Evolutionary conservation across 352 stramenopile genomes (phyloP).

Genomic region (Globisporangium sylvaticum): DNA sequence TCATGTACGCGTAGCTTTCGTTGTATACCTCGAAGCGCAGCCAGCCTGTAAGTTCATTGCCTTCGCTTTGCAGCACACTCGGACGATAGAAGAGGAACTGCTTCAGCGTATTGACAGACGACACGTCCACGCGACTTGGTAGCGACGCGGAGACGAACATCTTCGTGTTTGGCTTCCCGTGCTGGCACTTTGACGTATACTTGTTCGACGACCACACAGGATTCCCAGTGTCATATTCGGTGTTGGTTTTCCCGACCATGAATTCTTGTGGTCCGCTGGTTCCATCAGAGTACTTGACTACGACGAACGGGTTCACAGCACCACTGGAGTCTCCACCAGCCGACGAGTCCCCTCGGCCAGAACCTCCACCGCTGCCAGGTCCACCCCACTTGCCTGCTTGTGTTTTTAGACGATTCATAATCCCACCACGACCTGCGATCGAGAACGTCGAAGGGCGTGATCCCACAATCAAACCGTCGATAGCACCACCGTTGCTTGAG

Average conservation of each 20-base stretch:
- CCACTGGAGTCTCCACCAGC: slow-evolving; percentile 12
- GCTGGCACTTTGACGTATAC: slow-evolving; percentile 46
- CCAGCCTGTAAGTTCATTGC: slow-evolving; percentile 50
- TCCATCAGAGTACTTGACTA: slow-evolving; percentile 65
- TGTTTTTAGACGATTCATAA: slow-evolving; percentile 73
- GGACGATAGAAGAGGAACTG: slow-evolving; percentile 76
- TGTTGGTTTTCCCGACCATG: slow-evolving; percentile 80
- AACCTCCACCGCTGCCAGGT: slow-evolving; percentile 20
- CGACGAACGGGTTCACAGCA: slow-evolving; percentile 58
- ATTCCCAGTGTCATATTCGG: slow-evolving; percentile 68
- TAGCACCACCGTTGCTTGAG: slow-evolving; percentile 2
- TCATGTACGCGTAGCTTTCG: slow-evolving; percentile 77
- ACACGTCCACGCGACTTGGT: slow-evolving; percentile 59
- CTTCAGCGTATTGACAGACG: slow-evolving; percentile 62
- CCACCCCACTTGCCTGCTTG: slow-evolving; percentile 54
- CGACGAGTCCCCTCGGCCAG: slow-evolving; percentile 3
- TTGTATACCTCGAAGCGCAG: slow-evolving; percentile 73
- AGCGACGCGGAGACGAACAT: slow-evolving; percentile 48
- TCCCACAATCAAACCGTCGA: background rate
- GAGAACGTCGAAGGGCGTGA: slow-evolving; percentile 53
- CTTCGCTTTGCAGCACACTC: slow-evolving; percentile 21
- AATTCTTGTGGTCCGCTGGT: slow-evolving; percentile 46
- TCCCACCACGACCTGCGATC: slow-evolving; percentile 34
- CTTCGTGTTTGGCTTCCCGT: slow-evolving; percentile 64
- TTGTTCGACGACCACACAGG: slow-evolving; percentile 79